A percentile compares a stretch with the other conserved stretches of the same genome.
These are phyloP conservation scores for Pythium dissotocum DNA, from an alignment of 352 stramenopile genomes.

Conservation along the genomic window DNA sequence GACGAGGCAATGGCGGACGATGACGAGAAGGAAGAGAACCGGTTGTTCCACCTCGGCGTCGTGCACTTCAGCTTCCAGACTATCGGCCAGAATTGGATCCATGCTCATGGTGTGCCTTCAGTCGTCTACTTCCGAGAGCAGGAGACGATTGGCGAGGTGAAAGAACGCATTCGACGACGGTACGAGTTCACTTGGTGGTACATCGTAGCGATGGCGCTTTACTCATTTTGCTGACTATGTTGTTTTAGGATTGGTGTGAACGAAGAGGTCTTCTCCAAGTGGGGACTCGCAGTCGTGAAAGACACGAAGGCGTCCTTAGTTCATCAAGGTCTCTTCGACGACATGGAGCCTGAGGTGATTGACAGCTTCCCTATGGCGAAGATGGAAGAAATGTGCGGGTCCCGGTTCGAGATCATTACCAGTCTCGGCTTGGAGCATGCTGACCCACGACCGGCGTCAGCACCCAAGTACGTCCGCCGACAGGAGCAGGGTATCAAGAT, in stretches of 20 bases:
- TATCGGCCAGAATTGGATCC: constrained; percentile 63
- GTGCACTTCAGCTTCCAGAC: constrained; percentile 77
- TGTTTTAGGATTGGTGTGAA: constrained; percentile 64
- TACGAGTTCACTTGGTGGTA: constrained; percentile 9
- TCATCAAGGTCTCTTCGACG: constrained; percentile 45
- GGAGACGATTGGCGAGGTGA: constrained; percentile 69
- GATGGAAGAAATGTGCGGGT: constrained; percentile 59
- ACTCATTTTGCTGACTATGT: constrained; percentile 22
- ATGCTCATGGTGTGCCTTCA: constrained; percentile 69
- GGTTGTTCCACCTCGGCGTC: constrained; percentile 52
- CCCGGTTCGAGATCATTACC: constrained; percentile 51
- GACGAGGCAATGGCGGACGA: neutral
- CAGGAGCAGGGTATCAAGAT: constrained; percentile 87
- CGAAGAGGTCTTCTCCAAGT: constrained; percentile 62
- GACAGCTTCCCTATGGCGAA: constrained; percentile 59
- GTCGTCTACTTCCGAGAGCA: constrained; percentile 62
- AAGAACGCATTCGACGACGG: constrained; percentile 59
- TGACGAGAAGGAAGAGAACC: constrained; percentile 26
- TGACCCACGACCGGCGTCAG: constrained; percentile 42
- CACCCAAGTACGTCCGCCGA: constrained; percentile 40
- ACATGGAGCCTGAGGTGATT: constrained; percentile 58
- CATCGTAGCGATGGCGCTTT: constrained; percentile 2
- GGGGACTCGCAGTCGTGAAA: constrained; percentile 76
- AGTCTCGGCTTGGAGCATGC: constrained; percentile 75
- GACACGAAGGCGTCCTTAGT: constrained; percentile 71